phyloP scores from a whole-genome alignment of 106 monocot genomes.

The Apostasia ramifera region DNA sequence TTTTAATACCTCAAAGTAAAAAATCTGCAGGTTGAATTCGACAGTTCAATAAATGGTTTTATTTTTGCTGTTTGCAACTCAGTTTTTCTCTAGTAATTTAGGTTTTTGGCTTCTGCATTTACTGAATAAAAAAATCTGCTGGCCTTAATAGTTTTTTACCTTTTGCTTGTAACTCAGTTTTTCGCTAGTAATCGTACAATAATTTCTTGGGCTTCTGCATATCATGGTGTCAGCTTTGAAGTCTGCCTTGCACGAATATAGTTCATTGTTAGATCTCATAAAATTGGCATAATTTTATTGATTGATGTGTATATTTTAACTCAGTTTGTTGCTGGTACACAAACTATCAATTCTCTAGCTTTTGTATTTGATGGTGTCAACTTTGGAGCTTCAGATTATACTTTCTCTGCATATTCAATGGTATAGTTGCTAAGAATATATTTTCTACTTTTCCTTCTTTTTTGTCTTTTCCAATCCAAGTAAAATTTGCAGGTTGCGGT shows the following conservation, averaged over 20 bases:
- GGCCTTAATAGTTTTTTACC: no score
- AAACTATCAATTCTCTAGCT: constrained; percentile 55
- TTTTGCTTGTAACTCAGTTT: no score
- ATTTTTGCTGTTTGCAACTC: no score
- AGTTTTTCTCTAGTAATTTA: no score
- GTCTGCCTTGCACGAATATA: not conserved
- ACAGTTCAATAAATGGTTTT: no score
- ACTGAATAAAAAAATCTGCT: no score
- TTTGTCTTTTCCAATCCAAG: not conserved
- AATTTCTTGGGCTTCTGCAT: no score
- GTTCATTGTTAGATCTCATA: not conserved
- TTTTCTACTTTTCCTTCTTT: not conserved
- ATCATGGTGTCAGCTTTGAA: not conserved
- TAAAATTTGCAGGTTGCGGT: constrained; percentile 34
- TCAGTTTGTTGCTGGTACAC: constrained; percentile 62
- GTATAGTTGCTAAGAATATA: constrained; percentile 8
- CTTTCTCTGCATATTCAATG: constrained; percentile 60
- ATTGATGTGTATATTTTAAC: not conserved
- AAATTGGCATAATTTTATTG: not conserved
- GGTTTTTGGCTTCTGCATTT: no score
- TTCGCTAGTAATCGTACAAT: no score
- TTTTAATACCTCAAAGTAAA: no score
- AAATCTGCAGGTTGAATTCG: no score
- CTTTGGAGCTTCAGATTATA: constrained; percentile 69
- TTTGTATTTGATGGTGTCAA: constrained; percentile 70